Conservation (phyloP, 2,329 filamentous ascomycete genomes). For the Colletotrichum musicola region DNA sequence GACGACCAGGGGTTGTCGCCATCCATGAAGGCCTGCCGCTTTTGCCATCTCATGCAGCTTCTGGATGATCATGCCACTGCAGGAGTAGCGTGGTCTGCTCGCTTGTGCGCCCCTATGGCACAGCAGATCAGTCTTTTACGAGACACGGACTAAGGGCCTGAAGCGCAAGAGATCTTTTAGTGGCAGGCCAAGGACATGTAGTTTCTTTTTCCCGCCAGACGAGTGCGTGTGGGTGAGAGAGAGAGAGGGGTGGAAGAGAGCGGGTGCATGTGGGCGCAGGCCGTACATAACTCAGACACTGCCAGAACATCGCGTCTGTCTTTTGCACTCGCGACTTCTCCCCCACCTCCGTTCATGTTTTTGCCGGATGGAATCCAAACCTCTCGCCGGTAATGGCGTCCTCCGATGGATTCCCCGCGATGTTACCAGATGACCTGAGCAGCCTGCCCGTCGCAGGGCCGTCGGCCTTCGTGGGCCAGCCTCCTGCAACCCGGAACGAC, state of each 20-base stretch:
- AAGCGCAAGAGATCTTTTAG: background rate
- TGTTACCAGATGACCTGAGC: conserved; percentile 12
- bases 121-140: background rate
- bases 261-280: background rate
- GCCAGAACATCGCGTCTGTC: background rate
- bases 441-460: conserved; percentile 20
- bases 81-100: conserved; percentile 6
- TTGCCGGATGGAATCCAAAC: background rate
- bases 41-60: conserved; percentile 8
- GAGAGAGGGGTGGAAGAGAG: no score
- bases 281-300: background rate
- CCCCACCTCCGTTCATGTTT: background rate
- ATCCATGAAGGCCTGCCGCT: conserved; percentile 8
- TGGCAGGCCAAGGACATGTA: background rate
- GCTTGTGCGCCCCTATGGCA: conserved; percentile 1
- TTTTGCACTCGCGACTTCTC: background rate
- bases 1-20: background rate
- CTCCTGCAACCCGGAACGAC: conserved; percentile 30
- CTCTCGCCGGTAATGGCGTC: conserved; percentile 19
- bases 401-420: conserved; percentile 9
- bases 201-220: conserved; percentile 8
- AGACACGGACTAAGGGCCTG: background rate
- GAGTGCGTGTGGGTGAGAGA: background rate
- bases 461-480: conserved; percentile 30
- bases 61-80: conserved; percentile 12